Evolutionary conservation across 805 yeast species (phyloP).

Genomic region (Starmerella davenportii): DNA sequence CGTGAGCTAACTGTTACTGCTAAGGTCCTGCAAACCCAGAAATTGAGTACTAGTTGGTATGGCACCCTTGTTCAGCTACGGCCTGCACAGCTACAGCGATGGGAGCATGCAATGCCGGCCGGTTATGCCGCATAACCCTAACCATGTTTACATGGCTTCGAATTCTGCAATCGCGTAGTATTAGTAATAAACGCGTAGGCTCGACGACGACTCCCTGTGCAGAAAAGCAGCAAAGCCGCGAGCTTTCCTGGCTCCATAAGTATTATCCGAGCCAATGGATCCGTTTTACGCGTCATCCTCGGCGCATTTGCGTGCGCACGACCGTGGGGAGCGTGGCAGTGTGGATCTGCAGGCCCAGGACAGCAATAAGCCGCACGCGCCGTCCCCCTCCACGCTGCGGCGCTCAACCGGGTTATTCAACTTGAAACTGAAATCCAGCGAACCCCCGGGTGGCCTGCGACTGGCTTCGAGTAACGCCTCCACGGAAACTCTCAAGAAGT

Average conservation of each 20-base stretch:
- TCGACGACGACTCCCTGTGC: background rate
- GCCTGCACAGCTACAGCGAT: too few species aligned
- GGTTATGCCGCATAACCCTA: background rate
- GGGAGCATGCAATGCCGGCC: too few species aligned
- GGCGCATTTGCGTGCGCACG: constrained; percentile 1
- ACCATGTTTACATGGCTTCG: background rate
- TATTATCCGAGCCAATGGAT: constrained; percentile 3
- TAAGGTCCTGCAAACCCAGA: too few species aligned
- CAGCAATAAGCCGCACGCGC: background rate
- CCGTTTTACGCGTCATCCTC: constrained; percentile 7
- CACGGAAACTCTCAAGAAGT: constrained; percentile 1
- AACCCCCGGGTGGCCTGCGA: constrained; percentile 10
- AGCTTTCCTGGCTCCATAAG: background rate
- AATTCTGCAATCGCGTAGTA: background rate
- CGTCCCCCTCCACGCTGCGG: constrained; percentile 14
- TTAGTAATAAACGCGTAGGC: constrained; percentile 3
- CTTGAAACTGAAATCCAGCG: constrained; percentile 23
- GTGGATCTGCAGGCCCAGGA: background rate
- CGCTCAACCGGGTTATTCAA: constrained; percentile 27
- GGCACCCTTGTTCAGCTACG: too few species aligned
- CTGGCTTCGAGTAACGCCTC: constrained; percentile 11
- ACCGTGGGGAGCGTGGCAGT: background rate
- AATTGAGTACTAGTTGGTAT: too few species aligned
- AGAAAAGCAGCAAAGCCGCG: background rate
- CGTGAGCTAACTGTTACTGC: too few species aligned